Evolutionary conservation across 768 basidiomycete genomes (phyloP), one percentile per base, ranked within the genome.

Genomic region (Ramaria rubella): DNA sequence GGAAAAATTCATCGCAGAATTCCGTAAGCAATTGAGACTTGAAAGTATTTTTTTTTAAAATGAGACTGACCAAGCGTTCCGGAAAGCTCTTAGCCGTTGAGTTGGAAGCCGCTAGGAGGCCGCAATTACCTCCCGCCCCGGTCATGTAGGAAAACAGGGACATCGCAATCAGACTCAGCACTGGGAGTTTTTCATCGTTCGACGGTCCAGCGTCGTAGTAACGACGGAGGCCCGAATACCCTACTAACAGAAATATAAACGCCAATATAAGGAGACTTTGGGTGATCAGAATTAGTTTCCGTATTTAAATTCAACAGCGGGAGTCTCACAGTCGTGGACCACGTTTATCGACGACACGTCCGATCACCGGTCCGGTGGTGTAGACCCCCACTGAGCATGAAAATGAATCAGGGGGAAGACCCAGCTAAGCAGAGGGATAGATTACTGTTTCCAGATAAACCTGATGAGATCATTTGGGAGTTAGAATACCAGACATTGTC

Each of bases 21-120:
- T 4, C 36, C 36, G 36, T 38, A 11, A 38, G 36, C 11, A 38
- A 38, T n/a, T n/a, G 11, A n/a, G n/a, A 38, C n/a, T 38, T 38
- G 36, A n/a, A 38, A 40, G 0, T 51, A 40, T 8, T 72, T 85
- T 58, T n/a, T n/a, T n/a, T n/a, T n/a, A n/a, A n/a, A n/a, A n/a
- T n/a, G n/a, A n/a, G 46, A 30, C 12, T 23, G 60, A 90, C 88
- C 36, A 80, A 76, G 43, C 71, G 71, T 58, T 90, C 84, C 0
- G 88, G 82, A 62, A 93, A 94, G 21, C 82, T 82, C 62, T 89
- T 93, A 0, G 93, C 94, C 0, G 87, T 87, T 2, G 88, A 75
- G 64, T 94, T 96, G 23, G 94, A 73, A 0, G 83, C 75, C n/a
- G 83, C 77, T 0, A 77, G 73, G 4, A 90, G 68, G 0, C 89